Base-by-base conservation (phyloP, 495 filamentous ascomycete species). In the Aspergillus heteromorphus region DNA sequence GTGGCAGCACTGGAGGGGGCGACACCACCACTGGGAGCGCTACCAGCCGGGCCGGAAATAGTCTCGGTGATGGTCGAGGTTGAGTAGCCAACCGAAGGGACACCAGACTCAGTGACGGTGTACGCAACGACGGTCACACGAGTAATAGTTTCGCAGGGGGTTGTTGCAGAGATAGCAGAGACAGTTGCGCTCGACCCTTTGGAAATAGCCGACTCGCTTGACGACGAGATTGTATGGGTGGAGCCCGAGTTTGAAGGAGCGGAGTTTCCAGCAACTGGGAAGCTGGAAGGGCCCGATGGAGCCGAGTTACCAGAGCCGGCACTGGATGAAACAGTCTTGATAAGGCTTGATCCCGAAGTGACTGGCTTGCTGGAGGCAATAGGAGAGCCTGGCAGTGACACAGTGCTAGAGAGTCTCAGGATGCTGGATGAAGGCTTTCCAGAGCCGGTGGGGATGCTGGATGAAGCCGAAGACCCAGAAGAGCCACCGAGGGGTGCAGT, bases 171-270 rank as follows among this genome's bases (percentile, higher is more conserved):
- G 14, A 42, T 29, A 6, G 36, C 41, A 0, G 27, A 16, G 19
- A 27, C 20, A 23, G 21, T 40, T 17, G 49, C 9, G 36, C 43
- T 36, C 2, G 47, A 47, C n/a, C 9, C 16, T 1, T 34, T 51
- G 2, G 54, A 41, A 11, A 48, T 47, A 14, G 31, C 31, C 14
- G 42, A 49, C 19, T 18, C 36, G 42, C 50, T 53, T 23, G 49
- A 21, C 4, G 41, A 31, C n/a, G 51, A 19, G 5, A 17, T 17
- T 10, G 18, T 14, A n/a, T n/a, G n/a, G 9, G 38, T 51, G 13
- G 38, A 27, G 11, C 43, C 43, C 29, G 43, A 47, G 34, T 14
- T 38, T n/a, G 34, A 38, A 13, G n/a, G 10, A 38, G n/a, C 34
- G 4, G 34, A 38, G n/a, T 13, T 38, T 38, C 10, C 1, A 9